These are phyloP conservation scores for Mangifera indica DNA, from an alignment of 345 rosid genomes.

Conservation along the genomic window DNA sequence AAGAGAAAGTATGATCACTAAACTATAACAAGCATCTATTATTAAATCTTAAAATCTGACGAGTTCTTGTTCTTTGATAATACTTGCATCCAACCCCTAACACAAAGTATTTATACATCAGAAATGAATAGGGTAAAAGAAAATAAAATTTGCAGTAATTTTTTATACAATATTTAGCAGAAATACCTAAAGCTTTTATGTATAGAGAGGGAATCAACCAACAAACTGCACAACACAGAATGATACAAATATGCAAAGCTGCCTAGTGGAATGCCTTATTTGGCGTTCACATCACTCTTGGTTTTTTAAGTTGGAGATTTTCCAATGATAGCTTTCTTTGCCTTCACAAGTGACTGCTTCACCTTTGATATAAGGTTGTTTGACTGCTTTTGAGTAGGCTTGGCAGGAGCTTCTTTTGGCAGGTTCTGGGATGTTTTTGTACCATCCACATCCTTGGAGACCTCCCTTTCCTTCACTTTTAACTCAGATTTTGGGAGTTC, in stretches of 20 bases:
- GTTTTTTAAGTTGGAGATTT: conserved; percentile 45
- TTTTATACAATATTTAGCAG: background rate
- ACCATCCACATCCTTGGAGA: conserved; percentile 23
- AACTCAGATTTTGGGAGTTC: background rate
- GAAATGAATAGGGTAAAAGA: background rate
- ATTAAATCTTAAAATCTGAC: background rate
- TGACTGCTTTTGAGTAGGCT: conserved; percentile 41
- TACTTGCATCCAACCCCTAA: background rate
- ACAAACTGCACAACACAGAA: background rate
- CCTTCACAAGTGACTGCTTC: conserved; percentile 54
- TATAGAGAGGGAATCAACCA: background rate
- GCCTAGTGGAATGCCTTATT: conserved; percentile 20
- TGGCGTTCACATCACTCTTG: conserved; percentile 37
- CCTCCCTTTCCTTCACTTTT: conserved; percentile 16
- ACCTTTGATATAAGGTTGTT: conserved; percentile 45
- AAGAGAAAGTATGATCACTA: background rate
- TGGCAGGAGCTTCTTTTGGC: conserved; percentile 34
- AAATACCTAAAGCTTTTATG: background rate
- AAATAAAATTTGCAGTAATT: background rate
- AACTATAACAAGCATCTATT: background rate
- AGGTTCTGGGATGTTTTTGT: conserved; percentile 22
- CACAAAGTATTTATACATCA: background rate
- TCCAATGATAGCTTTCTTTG: conserved; percentile 56
- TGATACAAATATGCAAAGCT: background rate
- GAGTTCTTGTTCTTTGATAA: background rate